phyloP scores from a whole-genome alignment of 2,329 filamentous ascomycete species.

The Zopfia rhizophila region DNA sequence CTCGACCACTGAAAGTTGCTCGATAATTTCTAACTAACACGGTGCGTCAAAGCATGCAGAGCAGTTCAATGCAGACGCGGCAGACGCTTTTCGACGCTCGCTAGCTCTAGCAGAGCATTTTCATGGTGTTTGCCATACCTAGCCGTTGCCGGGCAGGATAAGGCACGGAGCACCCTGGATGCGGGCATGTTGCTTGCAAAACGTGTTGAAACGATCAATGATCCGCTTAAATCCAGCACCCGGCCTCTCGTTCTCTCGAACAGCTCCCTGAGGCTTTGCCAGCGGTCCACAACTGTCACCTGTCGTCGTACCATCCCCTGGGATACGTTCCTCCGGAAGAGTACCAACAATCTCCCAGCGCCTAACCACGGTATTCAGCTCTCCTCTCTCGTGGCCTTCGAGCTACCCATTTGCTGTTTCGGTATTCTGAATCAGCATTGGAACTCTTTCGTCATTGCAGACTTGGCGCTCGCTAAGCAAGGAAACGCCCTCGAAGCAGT shows the following conservation, averaged over 20 bases:
- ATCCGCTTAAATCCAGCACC: slow-evolving; percentile 29
- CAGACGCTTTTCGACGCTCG: slow-evolving; percentile 4
- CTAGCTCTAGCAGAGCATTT: slow-evolving; percentile 2
- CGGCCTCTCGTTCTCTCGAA: slow-evolving; percentile 16
- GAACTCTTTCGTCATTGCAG: slow-evolving; percentile 42
- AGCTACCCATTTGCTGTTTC: slow-evolving; percentile 29
- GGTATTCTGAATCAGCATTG: slow-evolving; percentile 34
- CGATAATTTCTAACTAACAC: slow-evolving; percentile 29
- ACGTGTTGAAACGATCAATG: slow-evolving; percentile 23
- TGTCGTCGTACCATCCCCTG: slow-evolving; percentile 41
- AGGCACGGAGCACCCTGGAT: slow-evolving; percentile 22
- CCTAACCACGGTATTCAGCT: slow-evolving; percentile 25
- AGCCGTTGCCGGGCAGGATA: slow-evolving; percentile 27
- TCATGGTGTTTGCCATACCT: slow-evolving; percentile 5
- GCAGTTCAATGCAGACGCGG: slow-evolving; percentile 25
- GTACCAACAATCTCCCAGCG: slow-evolving; percentile 12
- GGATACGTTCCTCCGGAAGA: slow-evolving; percentile 27
- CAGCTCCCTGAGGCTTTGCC: slow-evolving; percentile 11
- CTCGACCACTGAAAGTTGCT: slow-evolving; percentile 20
- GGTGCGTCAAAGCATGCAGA: slow-evolving; percentile 29
- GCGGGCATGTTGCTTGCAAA: slow-evolving; percentile 32
- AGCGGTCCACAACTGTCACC: slow-evolving; percentile 25
- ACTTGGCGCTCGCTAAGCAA: slow-evolving; percentile 40
- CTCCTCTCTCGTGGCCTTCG: not conserved
- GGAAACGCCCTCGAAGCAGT: slow-evolving; percentile 37